Evolutionary conservation across 2,329 filamentous ascomycete species (phyloP).

Genomic region (Drechslerella dactyloides): DNA sequence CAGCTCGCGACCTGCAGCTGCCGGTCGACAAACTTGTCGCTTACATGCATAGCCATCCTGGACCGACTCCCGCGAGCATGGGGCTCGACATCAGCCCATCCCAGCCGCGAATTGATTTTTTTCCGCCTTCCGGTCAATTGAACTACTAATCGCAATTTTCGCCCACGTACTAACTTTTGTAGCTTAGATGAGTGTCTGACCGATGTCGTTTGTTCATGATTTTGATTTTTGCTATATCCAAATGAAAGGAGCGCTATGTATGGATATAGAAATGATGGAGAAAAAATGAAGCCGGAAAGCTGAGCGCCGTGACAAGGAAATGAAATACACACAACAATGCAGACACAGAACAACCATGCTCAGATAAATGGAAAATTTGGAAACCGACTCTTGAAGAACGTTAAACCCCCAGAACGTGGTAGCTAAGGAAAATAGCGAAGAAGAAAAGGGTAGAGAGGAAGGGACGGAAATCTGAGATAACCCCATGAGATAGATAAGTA

Average conservation of each 20-base stretch:
- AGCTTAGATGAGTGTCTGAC: too few relatives aligned
- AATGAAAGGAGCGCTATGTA: constrained; percentile 23
- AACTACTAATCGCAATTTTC: too few relatives aligned
- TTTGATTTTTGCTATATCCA: constrained; percentile 4
- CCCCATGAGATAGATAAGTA: too few relatives aligned
- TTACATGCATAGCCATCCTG: constrained; percentile 6
- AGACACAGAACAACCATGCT: background rate
- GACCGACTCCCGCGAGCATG: background rate
- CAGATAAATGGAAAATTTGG: background rate
- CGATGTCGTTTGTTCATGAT: too few relatives aligned
- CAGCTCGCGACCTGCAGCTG: background rate
- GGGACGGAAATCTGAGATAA: constrained; percentile 21
- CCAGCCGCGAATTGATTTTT: too few relatives aligned
- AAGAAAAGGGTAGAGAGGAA: constrained; percentile 13
- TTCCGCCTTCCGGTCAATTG: too few relatives aligned
- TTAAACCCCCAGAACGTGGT: constrained; percentile 14
- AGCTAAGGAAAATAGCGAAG: constrained; percentile 10
- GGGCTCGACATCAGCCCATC: background rate
- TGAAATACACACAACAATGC: constrained; percentile 5
- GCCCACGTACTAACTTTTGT: too few relatives aligned
- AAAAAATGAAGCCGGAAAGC: constrained; percentile 19
- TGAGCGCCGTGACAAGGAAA: constrained; percentile 33
- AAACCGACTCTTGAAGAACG: constrained; percentile 5
- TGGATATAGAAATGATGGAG: constrained; percentile 20
- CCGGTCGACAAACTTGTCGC: background rate